Conservation (phyloP, 2,329 filamentous ascomycete genomes). For the Aspergillus hortae region DNA sequence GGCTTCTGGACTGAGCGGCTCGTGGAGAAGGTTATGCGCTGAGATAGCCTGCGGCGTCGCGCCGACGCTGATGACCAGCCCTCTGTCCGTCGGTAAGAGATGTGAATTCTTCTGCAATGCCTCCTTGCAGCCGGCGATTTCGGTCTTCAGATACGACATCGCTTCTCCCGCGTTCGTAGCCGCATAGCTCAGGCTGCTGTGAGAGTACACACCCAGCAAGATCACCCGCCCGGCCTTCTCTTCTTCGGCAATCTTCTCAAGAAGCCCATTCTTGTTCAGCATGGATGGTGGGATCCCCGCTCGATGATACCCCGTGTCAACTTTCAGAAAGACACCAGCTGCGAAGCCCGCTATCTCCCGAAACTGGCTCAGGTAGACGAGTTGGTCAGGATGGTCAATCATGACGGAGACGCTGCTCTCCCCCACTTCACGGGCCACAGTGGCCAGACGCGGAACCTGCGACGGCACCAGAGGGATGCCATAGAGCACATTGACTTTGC, state of each 20-base stretch:
- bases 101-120: constrained; percentile 21
- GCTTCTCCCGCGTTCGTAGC: constrained; percentile 55
- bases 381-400: constrained; percentile 64
- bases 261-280: constrained; percentile 29
- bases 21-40: constrained; percentile 55
- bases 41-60: constrained; percentile 72
- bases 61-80: constrained; percentile 63
- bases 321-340: constrained; percentile 65
- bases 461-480: constrained; percentile 66
- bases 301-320: constrained; percentile 69
- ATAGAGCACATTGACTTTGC: constrained; percentile 66
- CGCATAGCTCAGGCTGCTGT: constrained; percentile 69
- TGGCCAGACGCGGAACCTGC: constrained; percentile 57
- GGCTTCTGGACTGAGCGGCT: constrained; percentile 30
- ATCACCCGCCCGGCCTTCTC: constrained; percentile 26
- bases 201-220: constrained; percentile 67
- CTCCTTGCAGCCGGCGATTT: constrained; percentile 51
- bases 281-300: constrained; percentile 61
- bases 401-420: constrained; percentile 59
- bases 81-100: constrained; percentile 16
- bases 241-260: constrained; percentile 23
- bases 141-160: constrained; percentile 55
- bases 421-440: constrained; percentile 55
- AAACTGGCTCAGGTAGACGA: constrained; percentile 49
- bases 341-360: constrained; percentile 41